Evolutionary conservation across 345 rosid species (phyloP), one percentile per base, ranked within the genome.

Genomic region (Eucalyptus shirleyi): DNA sequence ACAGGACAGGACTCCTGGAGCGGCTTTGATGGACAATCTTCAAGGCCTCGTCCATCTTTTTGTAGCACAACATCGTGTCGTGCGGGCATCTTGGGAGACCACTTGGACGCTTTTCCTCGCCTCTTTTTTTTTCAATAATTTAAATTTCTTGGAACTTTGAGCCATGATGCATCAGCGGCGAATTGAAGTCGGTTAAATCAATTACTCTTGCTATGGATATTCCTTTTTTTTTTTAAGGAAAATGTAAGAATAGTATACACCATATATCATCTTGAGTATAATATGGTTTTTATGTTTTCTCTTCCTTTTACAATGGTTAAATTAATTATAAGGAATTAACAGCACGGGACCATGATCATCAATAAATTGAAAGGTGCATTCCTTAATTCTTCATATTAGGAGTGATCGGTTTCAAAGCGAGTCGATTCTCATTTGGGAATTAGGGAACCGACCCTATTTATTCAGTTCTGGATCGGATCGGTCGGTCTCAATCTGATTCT

Each of bases 401-500:
- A 24, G 26, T 37, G 28, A 7, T 2, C 2, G 21, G 4, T 69
- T 69, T 3, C 42, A 69, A 9, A 10, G 4, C 6, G 4, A 32
- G 44, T 5, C 26, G 4, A 69, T 72, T 18, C 44, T 21, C 26
- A 9, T 21, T 5, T 40, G 6, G 6, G 8, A 77, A 34, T 6
- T 6, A n/a, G 12, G 2, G 9, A 77, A 37, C 15, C 1, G 28
- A 37, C 5, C 83, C 15, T 21, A 2, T 21, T 77, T 6, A 77
- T 4, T 24, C 1, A 11, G 3, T 21, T 56, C 1, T 5, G 2
- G 30, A 56, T 56, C 1, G 6, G 12, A 67, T 32, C 2, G 2
- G 1, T n/a, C 3, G 3, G 12, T 67, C 80, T 16, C 0, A 2
- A 7, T 72, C 0, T 0, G 8, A 2, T 18, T 72, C 40, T 6